Evolutionary conservation across 371 early-diverging fungal species (phyloP), one percentile per base, ranked within the genome.

Genomic region (Mucor lusitanicus): DNA sequence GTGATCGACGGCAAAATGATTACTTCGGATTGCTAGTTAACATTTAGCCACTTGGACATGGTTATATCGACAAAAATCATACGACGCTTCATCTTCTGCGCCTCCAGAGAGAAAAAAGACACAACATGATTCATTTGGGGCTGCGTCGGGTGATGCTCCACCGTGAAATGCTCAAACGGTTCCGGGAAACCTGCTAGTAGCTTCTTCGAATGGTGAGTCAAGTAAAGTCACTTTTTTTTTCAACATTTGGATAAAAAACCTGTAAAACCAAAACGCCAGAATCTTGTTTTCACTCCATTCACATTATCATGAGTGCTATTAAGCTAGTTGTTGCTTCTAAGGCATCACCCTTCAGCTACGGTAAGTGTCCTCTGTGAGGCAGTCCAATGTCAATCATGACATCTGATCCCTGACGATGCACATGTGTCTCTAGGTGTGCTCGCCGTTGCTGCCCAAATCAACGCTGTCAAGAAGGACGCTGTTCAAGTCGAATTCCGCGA

Each of bases 261-360:
- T 48, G 25, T 23, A 25, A 7, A 37, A 13, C 5, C n/a, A n/a
- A 21, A 50, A 50, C 21, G 25, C 59, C 59, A 59, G 25, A 15
- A 2, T 15, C 23, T n/a, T 19, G 1, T 40, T 59, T 32, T 40
- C 55, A 54, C 55, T 23, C 65, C 58, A 54, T 57, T 53, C n/a
- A 30, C 11, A 30, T 23, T 28, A 53, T 40, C 54, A 73, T 69
- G 69, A 73, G 63, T 65, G 33, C 71, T 37, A 55, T 78, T 39
- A 65, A 67, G 50, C 74, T 81, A 56, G 68, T 71, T 71, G 78
- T 78, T 78, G 81, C 81, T 64, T 63, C 76, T 30, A 77, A 78
- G 59, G 80, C 80, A 54, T 71, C 78, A 11, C 81, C 77, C 44
- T 70, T 78, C 37, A 70, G 67, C 59, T 78, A 78, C 50, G 80